Evolutionary conservation across 345 rosid genomes (phyloP).

Genomic region (Pugionium cornutum): DNA sequence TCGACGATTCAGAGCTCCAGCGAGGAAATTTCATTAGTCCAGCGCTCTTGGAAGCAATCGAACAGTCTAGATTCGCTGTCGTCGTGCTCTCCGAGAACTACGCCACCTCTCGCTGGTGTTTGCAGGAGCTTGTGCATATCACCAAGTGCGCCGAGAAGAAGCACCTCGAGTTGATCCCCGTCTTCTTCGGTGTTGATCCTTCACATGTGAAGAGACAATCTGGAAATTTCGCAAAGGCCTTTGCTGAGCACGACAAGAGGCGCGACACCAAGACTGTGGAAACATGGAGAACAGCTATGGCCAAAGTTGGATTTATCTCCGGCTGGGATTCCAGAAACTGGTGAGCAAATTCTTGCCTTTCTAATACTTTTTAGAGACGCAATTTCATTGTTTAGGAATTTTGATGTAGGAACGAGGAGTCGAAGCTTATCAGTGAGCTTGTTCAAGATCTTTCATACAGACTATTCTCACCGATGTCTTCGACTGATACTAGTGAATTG

Average conservation of each 20-base stretch:
- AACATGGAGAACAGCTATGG: constrained; percentile 37
- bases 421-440: constrained; percentile 36
- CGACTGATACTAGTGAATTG: constrained; percentile 2
- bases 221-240: constrained; percentile 33
- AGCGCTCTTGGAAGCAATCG: constrained; percentile 31
- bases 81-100: constrained; percentile 41
- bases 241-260: constrained; percentile 26
- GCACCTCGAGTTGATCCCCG: constrained; percentile 28
- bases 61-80: constrained; percentile 34
- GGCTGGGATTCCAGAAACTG: constrained; percentile 42
- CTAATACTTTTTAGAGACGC: neutral
- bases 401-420: constrained; percentile 38
- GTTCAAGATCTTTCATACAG: constrained; percentile 35
- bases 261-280: constrained; percentile 1
- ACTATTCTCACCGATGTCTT: constrained; percentile 6
- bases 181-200: constrained; percentile 46
- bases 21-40: constrained; percentile 31
- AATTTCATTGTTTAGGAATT: neutral
- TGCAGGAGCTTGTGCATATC: constrained; percentile 41
- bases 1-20: constrained; percentile 34
- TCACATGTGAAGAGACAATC: constrained; percentile 36
- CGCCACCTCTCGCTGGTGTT: constrained; percentile 40
- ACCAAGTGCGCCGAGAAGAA: constrained; percentile 12
- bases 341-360: constrained; percentile 5
- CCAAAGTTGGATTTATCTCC: constrained; percentile 32